Evolutionary conservation across 1,284 basidiomycete genomes (phyloP).

Genomic region (Lentinus polychrous): DNA sequence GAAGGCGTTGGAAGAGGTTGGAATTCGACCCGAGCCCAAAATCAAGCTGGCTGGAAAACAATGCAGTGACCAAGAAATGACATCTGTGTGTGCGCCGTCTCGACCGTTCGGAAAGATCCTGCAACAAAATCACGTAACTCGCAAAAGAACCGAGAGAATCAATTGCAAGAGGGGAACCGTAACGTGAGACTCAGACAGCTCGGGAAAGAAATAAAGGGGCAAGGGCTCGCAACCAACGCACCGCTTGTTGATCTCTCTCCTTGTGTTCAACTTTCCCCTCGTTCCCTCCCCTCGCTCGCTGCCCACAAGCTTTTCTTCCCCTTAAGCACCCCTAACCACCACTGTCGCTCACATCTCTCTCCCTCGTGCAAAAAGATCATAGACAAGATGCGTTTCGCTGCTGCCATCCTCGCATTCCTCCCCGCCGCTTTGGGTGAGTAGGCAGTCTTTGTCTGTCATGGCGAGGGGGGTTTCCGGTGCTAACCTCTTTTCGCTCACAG

Average conservation of each 20-base stretch:
- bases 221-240: background rate
- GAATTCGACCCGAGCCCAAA: no score
- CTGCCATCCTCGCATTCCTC: slow-evolving; percentile 25
- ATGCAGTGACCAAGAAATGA: no score
- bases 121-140: no score
- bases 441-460: background rate
- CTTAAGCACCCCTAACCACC: no score
- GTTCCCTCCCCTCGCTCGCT: slow-evolving; percentile 2
- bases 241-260: background rate
- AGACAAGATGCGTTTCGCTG: slow-evolving; percentile 18
- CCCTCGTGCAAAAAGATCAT: slow-evolving; percentile 1
- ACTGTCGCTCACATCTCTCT: slow-evolving; percentile 1
- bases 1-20: no score
- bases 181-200: background rate
- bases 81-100: no score
- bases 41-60: no score
- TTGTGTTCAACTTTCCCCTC: background rate
- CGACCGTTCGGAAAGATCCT: no score
- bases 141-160: no score
- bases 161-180: no score
- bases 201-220: background rate
- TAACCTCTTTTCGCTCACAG: slow-evolving; percentile 11
- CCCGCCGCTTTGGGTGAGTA: slow-evolving; percentile 26
- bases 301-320: slow-evolving; percentile 6
- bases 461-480: no score